Conservation (phyloP, 495 filamentous ascomycete genomes). For the Mytilinidion resinicola region DNA sequence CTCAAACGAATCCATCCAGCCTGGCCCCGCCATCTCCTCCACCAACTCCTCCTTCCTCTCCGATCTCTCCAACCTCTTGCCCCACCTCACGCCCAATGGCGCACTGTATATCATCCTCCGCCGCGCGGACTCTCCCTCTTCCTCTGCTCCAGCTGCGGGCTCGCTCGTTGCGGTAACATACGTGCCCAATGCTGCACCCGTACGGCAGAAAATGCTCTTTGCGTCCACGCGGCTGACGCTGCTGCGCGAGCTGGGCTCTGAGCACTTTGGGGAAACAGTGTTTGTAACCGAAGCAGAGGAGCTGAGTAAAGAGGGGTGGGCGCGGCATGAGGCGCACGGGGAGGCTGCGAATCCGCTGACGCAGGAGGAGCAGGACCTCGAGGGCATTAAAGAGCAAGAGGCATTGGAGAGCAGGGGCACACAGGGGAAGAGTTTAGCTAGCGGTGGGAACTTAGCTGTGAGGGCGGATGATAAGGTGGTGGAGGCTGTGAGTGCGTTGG, state of each 20-base stretch:
- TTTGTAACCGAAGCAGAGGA: constrained; percentile 73
- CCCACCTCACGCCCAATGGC: constrained; percentile 63
- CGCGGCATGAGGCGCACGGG: constrained; percentile 63
- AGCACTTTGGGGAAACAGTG: constrained; percentile 73
- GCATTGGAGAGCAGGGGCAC: constrained; percentile 72
- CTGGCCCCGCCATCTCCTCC: constrained; percentile 53
- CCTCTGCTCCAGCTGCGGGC: constrained; percentile 42
- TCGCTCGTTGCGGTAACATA: constrained; percentile 75
- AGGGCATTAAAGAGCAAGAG: constrained; percentile 72
- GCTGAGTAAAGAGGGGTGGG: constrained; percentile 65
- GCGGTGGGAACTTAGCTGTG: constrained; percentile 41
- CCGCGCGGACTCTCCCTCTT: constrained; percentile 35
- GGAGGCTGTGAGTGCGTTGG: constrained; percentile 48
- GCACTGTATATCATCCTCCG: constrained; percentile 84
- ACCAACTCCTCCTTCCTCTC: constrained; percentile 53
- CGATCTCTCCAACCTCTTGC: constrained; percentile 52
- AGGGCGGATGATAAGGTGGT: constrained; percentile 34
- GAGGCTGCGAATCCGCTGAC: constrained; percentile 67
- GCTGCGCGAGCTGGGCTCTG: constrained; percentile 76
- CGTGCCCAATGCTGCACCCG: constrained; percentile 80
- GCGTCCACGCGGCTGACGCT: constrained; percentile 81
- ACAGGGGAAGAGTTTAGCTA: constrained; percentile 45
- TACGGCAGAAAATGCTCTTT: constrained; percentile 94
- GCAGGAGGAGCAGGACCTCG: constrained; percentile 75
- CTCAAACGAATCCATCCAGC: constrained; percentile 63